Evolutionary conservation across 2,329 filamentous ascomycete species (phyloP).

Genomic region (Penicillium glabrum): DNA sequence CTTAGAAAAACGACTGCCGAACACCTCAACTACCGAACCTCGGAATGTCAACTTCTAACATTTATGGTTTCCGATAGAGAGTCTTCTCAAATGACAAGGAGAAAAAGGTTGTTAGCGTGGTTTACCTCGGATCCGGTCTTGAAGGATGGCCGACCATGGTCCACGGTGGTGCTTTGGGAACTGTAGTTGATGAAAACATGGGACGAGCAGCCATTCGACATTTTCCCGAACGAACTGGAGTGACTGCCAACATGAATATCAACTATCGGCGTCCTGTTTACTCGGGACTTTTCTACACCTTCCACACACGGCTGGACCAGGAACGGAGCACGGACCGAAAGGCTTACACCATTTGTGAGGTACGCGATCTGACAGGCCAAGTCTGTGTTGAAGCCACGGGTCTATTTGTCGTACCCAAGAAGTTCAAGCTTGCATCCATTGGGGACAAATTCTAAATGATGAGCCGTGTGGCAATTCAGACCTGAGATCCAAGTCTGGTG

Average conservation of each 20-base stretch:
- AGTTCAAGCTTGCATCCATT: constrained; percentile 42
- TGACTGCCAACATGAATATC: constrained; percentile 60
- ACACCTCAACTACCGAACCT: constrained; percentile 17
- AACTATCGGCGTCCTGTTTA: constrained; percentile 63
- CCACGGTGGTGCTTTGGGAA: constrained; percentile 70
- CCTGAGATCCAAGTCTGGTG: not conserved
- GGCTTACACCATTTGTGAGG: constrained; percentile 35
- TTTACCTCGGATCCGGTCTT: constrained; percentile 66
- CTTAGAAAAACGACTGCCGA: constrained; percentile 11
- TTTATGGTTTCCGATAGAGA: constrained; percentile 47
- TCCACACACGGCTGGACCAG: constrained; percentile 49
- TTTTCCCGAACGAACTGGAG: constrained; percentile 51
- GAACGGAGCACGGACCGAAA: constrained; percentile 41
- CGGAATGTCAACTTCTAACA: constrained; percentile 15
- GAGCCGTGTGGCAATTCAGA: not conserved
- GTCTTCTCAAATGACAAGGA: constrained; percentile 63
- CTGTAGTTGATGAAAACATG: constrained; percentile 67
- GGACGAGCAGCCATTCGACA: constrained; percentile 59
- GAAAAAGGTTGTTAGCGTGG: constrained; percentile 60
- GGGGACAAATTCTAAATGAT: constrained; percentile 40
- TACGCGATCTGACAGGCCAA: constrained; percentile 48
- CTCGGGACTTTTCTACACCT: constrained; percentile 63
- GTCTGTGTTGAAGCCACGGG: constrained; percentile 60
- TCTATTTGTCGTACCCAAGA: constrained; percentile 60
- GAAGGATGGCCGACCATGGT: constrained; percentile 70